Evolutionary conservation across 2,329 filamentous ascomycete species (phyloP).

Genomic region (Scleromitrula shiraiana): DNA sequence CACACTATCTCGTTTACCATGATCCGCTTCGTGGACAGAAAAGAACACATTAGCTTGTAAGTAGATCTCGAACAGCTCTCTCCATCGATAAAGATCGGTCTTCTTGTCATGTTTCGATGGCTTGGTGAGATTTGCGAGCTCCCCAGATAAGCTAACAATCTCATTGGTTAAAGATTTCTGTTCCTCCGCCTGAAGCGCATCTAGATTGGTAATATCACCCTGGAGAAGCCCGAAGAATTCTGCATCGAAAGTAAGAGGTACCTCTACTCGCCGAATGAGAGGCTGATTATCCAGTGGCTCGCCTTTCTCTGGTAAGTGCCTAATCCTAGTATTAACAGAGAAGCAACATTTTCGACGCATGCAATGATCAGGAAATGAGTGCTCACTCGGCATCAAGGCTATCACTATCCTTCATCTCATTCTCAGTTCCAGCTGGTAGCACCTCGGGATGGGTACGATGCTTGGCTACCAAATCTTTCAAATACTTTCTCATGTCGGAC

Average conservation of each 20-base stretch:
- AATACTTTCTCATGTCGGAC: conserved; percentile 47
- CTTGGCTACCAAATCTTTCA: conserved; percentile 44
- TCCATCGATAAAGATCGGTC: conserved; percentile 67
- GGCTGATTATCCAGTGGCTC: conserved; percentile 1
- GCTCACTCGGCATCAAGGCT: not conserved
- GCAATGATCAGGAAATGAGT: not conserved
- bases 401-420: not conserved
- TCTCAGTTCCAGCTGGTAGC: not conserved
- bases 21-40: conserved; percentile 63
- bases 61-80: conserved; percentile 75
- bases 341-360: not conserved
- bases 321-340: not conserved
- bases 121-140: conserved; percentile 54
- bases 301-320: not conserved
- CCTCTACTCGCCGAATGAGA: conserved; percentile 47
- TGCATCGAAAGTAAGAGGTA: conserved; percentile 67
- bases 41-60: conserved; percentile 76
- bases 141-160: conserved; percentile 55
- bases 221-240: conserved; percentile 75
- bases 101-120: conserved; percentile 50
- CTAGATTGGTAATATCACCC: conserved; percentile 55
- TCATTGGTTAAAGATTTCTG: conserved; percentile 53
- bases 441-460: not conserved
- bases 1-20: conserved; percentile 56
- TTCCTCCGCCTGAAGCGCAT: conserved; percentile 55